Base-by-base conservation (phyloP, 2,329 filamentous ascomycete genomes). In the Nemania serpens region DNA sequence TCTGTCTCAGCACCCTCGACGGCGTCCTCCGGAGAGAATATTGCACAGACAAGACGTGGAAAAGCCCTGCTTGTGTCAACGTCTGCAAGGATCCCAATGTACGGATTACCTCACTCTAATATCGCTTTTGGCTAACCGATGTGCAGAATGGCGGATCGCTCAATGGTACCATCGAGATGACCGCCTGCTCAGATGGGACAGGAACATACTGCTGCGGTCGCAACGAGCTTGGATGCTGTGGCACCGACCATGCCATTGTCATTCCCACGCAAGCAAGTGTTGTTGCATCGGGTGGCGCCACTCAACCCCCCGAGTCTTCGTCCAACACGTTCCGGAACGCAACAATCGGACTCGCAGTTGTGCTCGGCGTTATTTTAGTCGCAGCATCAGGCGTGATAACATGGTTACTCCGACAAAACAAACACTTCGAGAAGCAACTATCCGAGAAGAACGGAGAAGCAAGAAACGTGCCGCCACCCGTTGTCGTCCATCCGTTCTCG, bases 31-130 rank as follows among this genome's bases (percentile, higher is more conserved):
- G 64, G n/a, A 63, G 71, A 3, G 72, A 67, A 10, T 75, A 62
- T 63, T 75, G 73, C 55, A 74, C 72, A 7, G 73, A 75, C 46
- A 62, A 63, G 60, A 69, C 64, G 1, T 75, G 72, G 71, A 67
- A 71, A 47, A 72, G 67, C 55, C 63, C 69, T 15, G 67, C 69
- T 13, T 75, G 73, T n/a, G 66, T 74, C 47, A 66, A 68, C 17
- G 64, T 74, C 20, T 75, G 73, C 58, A 68, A 58, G 1, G 63
- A 69, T 47, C 59, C 67, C 12, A 17, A 50, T 52, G 61, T 56
- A 46, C 13, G 11, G 2, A 29, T 29, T 5, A 29, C 1, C 25
- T 29, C 25, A 7, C 25, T 7, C 25, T 7, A 29, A 29, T 7
- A 29, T 29, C 7, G 4, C 3, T 36, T 33, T 29, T 12, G 3